Percentiles rank a stretch among this genome's conserved stretches.
Evolutionary conservation across 257 asterid genomes (phyloP).

Genomic region (Anisodus tanguticus): DNA sequence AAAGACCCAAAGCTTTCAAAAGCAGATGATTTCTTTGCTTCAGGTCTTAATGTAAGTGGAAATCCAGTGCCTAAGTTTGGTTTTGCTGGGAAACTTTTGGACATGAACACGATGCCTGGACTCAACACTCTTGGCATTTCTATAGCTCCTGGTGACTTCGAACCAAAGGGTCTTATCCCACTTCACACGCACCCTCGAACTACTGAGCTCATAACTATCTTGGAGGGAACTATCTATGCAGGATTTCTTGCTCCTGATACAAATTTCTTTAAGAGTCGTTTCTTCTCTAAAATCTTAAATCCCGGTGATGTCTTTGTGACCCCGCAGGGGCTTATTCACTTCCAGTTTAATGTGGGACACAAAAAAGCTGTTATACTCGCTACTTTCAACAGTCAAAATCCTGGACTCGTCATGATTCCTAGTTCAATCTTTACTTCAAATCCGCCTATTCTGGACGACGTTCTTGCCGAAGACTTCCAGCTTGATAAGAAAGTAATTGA

Average conservation of each 20-base stretch:
- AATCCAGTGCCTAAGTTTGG: background rate
- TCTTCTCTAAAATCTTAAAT: too few relatives aligned
- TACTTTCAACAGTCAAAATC: background rate
- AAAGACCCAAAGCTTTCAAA: conserved; percentile 1
- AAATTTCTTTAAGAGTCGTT: too few relatives aligned
- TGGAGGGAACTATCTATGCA: background rate
- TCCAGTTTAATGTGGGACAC: background rate
- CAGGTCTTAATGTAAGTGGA: background rate
- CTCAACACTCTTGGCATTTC: conserved; percentile 1
- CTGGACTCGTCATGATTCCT: background rate
- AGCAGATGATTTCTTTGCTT: conserved; percentile 11
- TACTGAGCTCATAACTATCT: background rate
- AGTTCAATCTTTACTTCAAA: background rate
- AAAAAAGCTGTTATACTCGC: background rate
- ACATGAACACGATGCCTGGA: background rate
- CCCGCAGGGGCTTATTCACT: background rate
- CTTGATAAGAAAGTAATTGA: background rate
- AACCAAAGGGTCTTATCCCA: background rate
- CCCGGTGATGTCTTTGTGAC: too few relatives aligned
- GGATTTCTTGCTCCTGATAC: too few relatives aligned
- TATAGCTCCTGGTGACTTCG: background rate
- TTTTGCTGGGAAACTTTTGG: background rate
- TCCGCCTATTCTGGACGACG: background rate
- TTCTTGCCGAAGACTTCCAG: background rate
- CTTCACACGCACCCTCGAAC: conserved; percentile 22